These are phyloP conservation scores for Funneliformis caledonium DNA, from an alignment of 371 early-diverging fungal species.

Conservation along the genomic window DNA sequence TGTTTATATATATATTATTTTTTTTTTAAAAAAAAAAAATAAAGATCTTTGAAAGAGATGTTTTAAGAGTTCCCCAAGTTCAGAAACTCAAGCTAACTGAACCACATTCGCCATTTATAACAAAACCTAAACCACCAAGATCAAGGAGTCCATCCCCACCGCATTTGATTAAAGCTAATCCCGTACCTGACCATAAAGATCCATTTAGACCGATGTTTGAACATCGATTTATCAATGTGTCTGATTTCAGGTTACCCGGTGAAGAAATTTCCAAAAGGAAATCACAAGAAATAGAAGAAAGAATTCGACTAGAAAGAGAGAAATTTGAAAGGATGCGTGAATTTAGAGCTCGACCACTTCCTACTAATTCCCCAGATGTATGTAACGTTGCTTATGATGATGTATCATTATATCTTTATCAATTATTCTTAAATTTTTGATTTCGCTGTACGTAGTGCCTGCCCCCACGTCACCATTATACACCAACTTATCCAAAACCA, in stretches of 20 bases:
- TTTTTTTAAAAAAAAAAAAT: background rate
- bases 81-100: background rate
- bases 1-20: background rate
- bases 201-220: conserved; percentile 18
- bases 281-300: conserved; percentile 3
- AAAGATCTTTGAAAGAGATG: conserved; percentile 17
- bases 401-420: background rate
- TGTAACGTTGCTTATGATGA: background rate
- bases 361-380: conserved; percentile 30
- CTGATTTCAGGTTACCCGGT: conserved; percentile 27
- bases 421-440: background rate
- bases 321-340: conserved; percentile 3
- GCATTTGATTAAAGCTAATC: background rate
- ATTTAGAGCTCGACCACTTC: conserved; percentile 38
- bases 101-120: background rate
- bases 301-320: background rate
- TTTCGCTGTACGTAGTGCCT: background rate
- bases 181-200: conserved; percentile 3
- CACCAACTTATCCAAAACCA: conserved; percentile 37
- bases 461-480: conserved; percentile 8
- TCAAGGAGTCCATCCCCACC: background rate
- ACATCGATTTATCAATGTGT: background rate
- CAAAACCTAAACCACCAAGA: background rate
- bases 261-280: conserved; percentile 23
- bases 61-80: background rate